These are phyloP conservation scores for Cairneyella variabilis DNA, from an alignment of 495 filamentous ascomycete genomes.

Conservation along the genomic window DNA sequence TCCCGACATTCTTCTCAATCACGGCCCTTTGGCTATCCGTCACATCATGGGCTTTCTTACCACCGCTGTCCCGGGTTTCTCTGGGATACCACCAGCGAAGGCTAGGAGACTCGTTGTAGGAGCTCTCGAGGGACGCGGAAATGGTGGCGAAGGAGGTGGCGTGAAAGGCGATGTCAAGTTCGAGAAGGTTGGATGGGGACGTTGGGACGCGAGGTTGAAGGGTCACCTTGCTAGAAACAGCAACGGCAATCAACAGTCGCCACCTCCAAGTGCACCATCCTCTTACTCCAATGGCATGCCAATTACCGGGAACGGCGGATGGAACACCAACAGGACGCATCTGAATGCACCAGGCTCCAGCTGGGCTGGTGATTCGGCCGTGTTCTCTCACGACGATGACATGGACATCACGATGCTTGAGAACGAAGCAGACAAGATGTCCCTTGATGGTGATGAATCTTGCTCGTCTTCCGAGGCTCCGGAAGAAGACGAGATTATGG, in stretches of 20 bases:
- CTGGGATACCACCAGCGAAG: constrained; percentile 84
- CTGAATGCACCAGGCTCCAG: constrained; percentile 54
- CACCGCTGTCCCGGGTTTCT: constrained; percentile 88
- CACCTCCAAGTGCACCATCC: constrained; percentile 42
- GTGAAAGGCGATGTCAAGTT: constrained; percentile 76
- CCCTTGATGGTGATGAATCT: constrained; percentile 70
- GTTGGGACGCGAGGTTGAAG: constrained; percentile 81
- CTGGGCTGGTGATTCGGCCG: constrained; percentile 62
- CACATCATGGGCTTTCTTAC: constrained; percentile 92
- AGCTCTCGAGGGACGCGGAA: constrained; percentile 73
- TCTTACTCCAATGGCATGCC: constrained; percentile 60
- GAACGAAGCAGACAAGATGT: constrained; percentile 95
- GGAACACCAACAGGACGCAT: constrained; percentile 43
- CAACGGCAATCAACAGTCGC: constrained; percentile 40
- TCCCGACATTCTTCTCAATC: constrained; percentile 80
- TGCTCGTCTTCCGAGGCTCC: constrained; percentile 72
- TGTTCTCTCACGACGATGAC: constrained; percentile 70
- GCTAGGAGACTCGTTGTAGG: constrained; percentile 84
- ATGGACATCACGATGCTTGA: constrained; percentile 69
- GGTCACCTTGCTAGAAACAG: constrained; percentile 56
- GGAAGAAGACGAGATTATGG: constrained; percentile 60
- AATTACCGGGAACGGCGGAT: constrained; percentile 52
- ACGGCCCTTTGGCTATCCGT: constrained; percentile 90
- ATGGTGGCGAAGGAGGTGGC: constrained; percentile 57
- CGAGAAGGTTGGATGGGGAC: constrained; percentile 95